Base-by-base conservation (phyloP, 2,329 filamentous ascomycete species). In the Balansia obtecta region DNA sequence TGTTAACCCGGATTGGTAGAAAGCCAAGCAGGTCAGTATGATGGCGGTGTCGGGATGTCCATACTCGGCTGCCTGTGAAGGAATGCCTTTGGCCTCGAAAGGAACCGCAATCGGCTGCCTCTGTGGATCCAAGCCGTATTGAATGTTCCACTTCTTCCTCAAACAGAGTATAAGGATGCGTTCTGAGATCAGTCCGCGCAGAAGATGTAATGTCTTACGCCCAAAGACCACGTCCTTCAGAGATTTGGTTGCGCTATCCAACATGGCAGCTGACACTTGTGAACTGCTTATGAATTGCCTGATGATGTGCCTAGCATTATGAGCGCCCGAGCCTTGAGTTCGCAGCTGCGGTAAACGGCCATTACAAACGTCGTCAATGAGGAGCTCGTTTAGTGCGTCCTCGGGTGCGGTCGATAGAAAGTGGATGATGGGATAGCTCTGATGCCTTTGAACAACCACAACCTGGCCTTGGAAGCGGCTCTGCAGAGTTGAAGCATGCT, bases 31-130 rank as follows among this genome's bases (percentile, higher is more conserved):
- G 0, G 83, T 88, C 1, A 88, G 67, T 0, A 80, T 34, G 2
- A 88, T 82, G 0, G 77, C 72, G 0, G 85, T 80, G 56, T 88
- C 74, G 0, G 83, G 81, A 54, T 88, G 83, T 73, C 77, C 77
- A 57, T 80, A 83, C 55, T 82, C 78, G 0, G 79, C 71, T 1
- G 74, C 67, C 0, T 66, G 59, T 0, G 73, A 66, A 0, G 79
- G 79, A 5, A 55, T 70, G 48, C 78, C 79, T 52, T 83, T 83
- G 0, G 77, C 77, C 9, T 67, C 68, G 53, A 73, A 84, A 0
- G 79, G 80, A 0, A 84, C 76, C 0, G 75, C 73, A 0, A 83
- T 40, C 0, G 73, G 73, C 0, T 51, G 53, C 12, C 77, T 61
- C 0, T 49, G 55, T 0, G 55, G 50, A 56, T 79, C 71, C 1